Conservation (phyloP, 2,329 filamentous ascomycete species). For the Fusarium cyanostomum region DNA sequence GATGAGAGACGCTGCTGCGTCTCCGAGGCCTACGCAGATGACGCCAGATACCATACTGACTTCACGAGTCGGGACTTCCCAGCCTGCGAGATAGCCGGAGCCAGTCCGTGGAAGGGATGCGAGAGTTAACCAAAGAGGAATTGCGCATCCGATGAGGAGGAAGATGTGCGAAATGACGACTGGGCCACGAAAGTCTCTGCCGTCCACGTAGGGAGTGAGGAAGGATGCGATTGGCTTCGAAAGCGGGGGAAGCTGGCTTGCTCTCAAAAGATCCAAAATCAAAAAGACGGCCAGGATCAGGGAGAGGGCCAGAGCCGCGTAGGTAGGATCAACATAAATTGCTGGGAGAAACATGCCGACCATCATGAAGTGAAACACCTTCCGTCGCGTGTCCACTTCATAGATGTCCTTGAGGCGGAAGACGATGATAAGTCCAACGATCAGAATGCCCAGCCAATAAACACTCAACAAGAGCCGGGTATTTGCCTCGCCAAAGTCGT, state of each 20-base stretch:
- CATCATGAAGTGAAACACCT: constrained; percentile 99
- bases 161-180: constrained; percentile 98
- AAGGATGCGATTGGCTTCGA: constrained; percentile 88
- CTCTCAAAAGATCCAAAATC: constrained; percentile 86
- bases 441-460: constrained; percentile 78
- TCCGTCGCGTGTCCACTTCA: constrained; percentile 94
- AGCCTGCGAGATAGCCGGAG: constrained; percentile 68
- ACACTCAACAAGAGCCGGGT: constrained; percentile 78
- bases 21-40: constrained; percentile 93
- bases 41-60: constrained; percentile 92
- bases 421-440: constrained; percentile 77
- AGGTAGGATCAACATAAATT: constrained; percentile 86
- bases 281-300: constrained; percentile 86
- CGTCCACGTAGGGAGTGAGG: constrained; percentile 92
- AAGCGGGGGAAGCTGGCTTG: constrained; percentile 89
- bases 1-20: constrained; percentile 90
- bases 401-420: constrained; percentile 78
- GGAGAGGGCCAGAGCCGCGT: constrained; percentile 80
- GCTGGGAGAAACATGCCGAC: constrained; percentile 93
- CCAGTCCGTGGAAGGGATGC: constrained; percentile 71
- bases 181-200: constrained; percentile 88
- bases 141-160: constrained; percentile 91
- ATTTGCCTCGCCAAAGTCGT: constrained; percentile 77
- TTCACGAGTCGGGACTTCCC: constrained; percentile 79
- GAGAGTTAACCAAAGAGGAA: constrained; percentile 90